Evolutionary conservation across 2,329 filamentous ascomycete species (phyloP).

Genomic region (Colletotrichum liaoningense): DNA sequence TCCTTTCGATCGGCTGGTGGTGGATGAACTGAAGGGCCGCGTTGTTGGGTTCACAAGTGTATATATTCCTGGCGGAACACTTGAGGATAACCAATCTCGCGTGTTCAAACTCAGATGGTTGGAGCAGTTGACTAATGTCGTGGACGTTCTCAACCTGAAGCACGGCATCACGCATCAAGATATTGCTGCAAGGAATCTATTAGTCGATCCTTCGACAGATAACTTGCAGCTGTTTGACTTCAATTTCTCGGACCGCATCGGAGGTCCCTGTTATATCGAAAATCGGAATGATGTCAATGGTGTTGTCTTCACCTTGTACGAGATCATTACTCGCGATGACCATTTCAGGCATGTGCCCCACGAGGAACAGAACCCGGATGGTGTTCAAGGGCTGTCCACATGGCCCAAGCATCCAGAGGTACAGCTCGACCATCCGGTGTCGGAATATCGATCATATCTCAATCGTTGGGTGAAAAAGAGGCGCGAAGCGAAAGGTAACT

Average conservation of each 20-base stretch:
- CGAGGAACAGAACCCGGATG: neutral
- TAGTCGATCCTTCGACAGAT: slow-evolving; percentile 48
- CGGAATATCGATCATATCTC: neutral
- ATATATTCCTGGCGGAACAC: neutral
- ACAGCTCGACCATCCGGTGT: neutral
- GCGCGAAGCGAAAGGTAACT: neutral
- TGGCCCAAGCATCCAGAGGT: neutral
- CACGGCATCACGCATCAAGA: slow-evolving; percentile 52
- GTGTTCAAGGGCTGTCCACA: neutral
- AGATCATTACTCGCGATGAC: neutral
- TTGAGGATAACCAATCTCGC: neutral
- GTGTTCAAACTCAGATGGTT: slow-evolving; percentile 42
- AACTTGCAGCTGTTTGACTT: slow-evolving; percentile 51
- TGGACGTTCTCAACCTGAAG: slow-evolving; percentile 52
- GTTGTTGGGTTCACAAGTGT: neutral
- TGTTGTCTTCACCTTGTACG: neutral
- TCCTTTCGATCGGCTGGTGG: neutral
- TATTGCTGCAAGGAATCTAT: slow-evolving; percentile 49
- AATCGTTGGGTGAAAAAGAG: neutral
- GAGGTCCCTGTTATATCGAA: neutral
- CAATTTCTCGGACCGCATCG: slow-evolving; percentile 42
- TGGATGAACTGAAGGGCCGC: neutral
- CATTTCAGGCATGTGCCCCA: neutral
- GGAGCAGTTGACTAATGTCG: slow-evolving; percentile 47
- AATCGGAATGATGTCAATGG: neutral